phyloP scores from a whole-genome alignment of 176 grass and related monocot species.

The Eleusine coracana region DNA sequence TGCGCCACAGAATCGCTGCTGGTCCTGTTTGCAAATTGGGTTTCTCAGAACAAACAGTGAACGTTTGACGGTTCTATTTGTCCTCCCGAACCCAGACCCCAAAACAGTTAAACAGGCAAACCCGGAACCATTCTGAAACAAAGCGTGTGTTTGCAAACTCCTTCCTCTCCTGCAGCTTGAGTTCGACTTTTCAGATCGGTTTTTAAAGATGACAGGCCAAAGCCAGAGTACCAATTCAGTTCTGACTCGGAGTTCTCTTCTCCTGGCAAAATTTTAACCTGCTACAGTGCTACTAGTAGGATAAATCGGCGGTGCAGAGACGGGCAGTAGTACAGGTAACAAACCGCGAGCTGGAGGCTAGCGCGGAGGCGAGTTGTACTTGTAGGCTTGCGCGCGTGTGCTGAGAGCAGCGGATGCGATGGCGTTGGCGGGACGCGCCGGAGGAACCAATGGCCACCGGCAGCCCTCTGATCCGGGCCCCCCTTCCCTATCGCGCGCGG shows the following conservation, averaged over 20 bases:
- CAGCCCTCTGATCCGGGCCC: slow-evolving; percentile 29
- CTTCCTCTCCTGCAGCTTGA: background rate
- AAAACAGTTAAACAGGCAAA: background rate
- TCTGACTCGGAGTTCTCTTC: background rate
- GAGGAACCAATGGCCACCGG: slow-evolving; percentile 46
- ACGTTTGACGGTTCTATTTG: background rate
- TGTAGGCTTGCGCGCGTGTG: slow-evolving; percentile 14
- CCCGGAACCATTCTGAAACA: background rate
- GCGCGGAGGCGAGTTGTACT: background rate
- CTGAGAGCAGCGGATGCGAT: slow-evolving; percentile 14
- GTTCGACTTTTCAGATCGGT: background rate
- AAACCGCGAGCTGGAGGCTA: background rate
- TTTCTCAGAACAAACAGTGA: background rate
- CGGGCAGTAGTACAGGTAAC: background rate
- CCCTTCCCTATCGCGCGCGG: slow-evolving; percentile 1
- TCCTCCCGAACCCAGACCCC: background rate
- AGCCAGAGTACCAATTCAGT: too few relatives aligned
- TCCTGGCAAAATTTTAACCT: background rate
- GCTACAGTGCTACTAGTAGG: background rate
- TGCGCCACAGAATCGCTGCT: slow-evolving; percentile 25
- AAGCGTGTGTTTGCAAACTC: too few relatives aligned
- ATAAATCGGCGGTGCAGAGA: background rate
- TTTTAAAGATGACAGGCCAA: background rate
- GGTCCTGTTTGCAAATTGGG: background rate
- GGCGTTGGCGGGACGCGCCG: background rate